A percentile compares a stretch with the other conserved stretches of the same genome.
phyloP scores from a whole-genome alignment of 1,284 basidiomycete genomes.

The Fistulina hepatica region DNA sequence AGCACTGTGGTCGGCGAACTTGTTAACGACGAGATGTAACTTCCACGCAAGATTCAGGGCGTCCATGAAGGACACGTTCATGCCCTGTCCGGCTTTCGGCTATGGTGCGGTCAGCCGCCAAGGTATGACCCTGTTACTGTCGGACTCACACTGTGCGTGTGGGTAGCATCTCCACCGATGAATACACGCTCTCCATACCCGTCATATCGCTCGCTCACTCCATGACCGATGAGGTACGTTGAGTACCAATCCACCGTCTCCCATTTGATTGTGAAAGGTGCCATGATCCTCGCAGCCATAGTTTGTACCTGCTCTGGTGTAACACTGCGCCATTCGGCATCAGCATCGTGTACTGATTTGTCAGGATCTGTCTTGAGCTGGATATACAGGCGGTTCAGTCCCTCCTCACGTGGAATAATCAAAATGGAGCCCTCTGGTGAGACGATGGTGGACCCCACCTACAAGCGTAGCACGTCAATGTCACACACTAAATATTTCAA shows the following conservation, averaged over 20 bases:
- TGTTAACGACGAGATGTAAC: slow-evolving; percentile 17
- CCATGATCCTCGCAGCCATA: slow-evolving; percentile 18
- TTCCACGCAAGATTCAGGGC: slow-evolving; percentile 21
- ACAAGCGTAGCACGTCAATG: too few species aligned
- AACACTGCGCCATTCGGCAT: too few species aligned
- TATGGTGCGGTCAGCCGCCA: not conserved
- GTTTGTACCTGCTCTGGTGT: too few species aligned
- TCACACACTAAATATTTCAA: too few species aligned
- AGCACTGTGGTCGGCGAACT: slow-evolving; percentile 14
- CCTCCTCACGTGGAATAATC: slow-evolving; percentile 18
- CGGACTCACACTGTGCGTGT: too few species aligned
- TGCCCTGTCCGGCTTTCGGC: slow-evolving; percentile 16
- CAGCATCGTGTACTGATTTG: slow-evolving; percentile 16
- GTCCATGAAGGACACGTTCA: slow-evolving; percentile 17
- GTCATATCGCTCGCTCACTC: slow-evolving; percentile 13
- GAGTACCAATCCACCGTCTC: slow-evolving; percentile 20
- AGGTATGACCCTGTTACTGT: not conserved
- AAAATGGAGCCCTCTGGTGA: slow-evolving; percentile 17
- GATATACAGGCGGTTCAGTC: slow-evolving; percentile 17
- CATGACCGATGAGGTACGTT: slow-evolving; percentile 16
- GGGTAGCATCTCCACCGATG: slow-evolving; percentile 14
- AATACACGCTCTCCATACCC: slow-evolving; percentile 14
- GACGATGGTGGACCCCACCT: too few species aligned
- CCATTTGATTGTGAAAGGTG: slow-evolving; percentile 17
- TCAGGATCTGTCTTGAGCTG: slow-evolving; percentile 16